Percentiles rank a stretch among this genome's conserved stretches.
phyloP scores from a whole-genome alignment of 2,329 filamentous ascomycete species.

The Thermomyces lanuginosus region DNA sequence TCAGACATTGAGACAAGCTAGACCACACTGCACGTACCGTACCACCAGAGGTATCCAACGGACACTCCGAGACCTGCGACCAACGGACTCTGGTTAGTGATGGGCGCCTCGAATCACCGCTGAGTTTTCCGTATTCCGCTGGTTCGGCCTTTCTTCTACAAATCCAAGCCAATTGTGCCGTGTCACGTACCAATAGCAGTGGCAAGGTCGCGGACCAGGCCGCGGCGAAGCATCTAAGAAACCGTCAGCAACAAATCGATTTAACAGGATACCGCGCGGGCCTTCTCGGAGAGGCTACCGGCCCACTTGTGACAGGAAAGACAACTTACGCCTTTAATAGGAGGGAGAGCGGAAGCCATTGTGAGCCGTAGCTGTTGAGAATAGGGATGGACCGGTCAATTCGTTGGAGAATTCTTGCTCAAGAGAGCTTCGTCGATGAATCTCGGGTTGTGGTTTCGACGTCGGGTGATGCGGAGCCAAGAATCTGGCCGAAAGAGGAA shows the following conservation, averaged over 20 bases:
- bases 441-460: constrained; percentile 5
- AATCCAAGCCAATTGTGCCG: too few relatives aligned
- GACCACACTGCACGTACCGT: constrained; percentile 32
- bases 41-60: constrained; percentile 52
- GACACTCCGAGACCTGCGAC: constrained; percentile 47
- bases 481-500: constrained; percentile 2
- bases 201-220: constrained; percentile 49
- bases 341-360: constrained; percentile 28
- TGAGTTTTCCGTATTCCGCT: too few relatives aligned
- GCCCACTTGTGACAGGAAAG: constrained; percentile 5
- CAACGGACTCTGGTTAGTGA: background rate
- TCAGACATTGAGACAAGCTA: background rate
- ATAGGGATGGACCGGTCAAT: constrained; percentile 1
- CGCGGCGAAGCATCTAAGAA: constrained; percentile 46
- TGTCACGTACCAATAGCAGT: constrained; percentile 48
- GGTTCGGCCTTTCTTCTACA: too few relatives aligned
- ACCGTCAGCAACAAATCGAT: constrained; percentile 4
- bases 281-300: constrained; percentile 9
- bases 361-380: constrained; percentile 9
- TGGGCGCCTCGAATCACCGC: constrained; percentile 1
- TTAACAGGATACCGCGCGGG: constrained; percentile 6
- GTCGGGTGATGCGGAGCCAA: constrained; percentile 8
- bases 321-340: constrained; percentile 33
- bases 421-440: constrained; percentile 2
- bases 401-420: background rate